Evolutionary conservation across 768 basidiomycete genomes (phyloP).

Genomic region (Boletus subparvulus): DNA sequence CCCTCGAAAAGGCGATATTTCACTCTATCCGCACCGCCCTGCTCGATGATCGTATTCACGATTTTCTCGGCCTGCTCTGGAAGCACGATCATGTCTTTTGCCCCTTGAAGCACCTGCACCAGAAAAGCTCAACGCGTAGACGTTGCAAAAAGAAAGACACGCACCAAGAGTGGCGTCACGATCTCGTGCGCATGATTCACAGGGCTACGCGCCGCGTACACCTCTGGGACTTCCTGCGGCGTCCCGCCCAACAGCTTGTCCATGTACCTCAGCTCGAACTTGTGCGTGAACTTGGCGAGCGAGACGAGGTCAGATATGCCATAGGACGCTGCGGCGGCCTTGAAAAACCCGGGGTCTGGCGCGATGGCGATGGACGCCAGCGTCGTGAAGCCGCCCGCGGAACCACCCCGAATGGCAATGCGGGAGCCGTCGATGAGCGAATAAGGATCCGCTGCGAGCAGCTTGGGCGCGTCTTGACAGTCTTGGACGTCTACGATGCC

Average conservation of each 20-base stretch:
- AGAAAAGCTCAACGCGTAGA: conserved; percentile 7
- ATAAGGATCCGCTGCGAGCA: conserved; percentile 45
- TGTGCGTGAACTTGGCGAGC: conserved; percentile 67
- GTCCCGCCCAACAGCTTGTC: conserved; percentile 63
- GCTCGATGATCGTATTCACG: conserved; percentile 25
- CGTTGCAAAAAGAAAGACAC: conserved; percentile 13
- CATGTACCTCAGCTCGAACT: conserved; percentile 62
- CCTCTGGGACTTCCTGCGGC: conserved; percentile 48
- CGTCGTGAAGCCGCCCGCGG: conserved; percentile 72
- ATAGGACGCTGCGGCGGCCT: conserved; percentile 63
- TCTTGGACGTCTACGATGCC: conserved; percentile 74
- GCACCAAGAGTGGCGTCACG: conserved; percentile 58
- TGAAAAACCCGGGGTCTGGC: conserved; percentile 44
- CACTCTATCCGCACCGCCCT: conserved; percentile 25
- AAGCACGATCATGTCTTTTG: conserved; percentile 61
- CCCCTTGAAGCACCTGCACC: conserved; percentile 66
- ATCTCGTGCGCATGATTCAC: conserved; percentile 63
- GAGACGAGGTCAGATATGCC: conserved; percentile 65
- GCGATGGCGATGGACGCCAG: conserved; percentile 48
- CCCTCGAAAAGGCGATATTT: conserved; percentile 43
- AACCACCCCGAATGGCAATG: conserved; percentile 67
- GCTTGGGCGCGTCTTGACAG: conserved; percentile 51
- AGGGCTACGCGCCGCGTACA: conserved; percentile 62
- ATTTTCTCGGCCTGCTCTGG: conserved; percentile 54
- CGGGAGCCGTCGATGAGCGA: conserved; percentile 63